A percentile compares a stretch with the other conserved stretches of the same genome.
Conservation (phyloP, 768 basidiomycete genomes). For the Kwoniella shandongensis region DNA sequence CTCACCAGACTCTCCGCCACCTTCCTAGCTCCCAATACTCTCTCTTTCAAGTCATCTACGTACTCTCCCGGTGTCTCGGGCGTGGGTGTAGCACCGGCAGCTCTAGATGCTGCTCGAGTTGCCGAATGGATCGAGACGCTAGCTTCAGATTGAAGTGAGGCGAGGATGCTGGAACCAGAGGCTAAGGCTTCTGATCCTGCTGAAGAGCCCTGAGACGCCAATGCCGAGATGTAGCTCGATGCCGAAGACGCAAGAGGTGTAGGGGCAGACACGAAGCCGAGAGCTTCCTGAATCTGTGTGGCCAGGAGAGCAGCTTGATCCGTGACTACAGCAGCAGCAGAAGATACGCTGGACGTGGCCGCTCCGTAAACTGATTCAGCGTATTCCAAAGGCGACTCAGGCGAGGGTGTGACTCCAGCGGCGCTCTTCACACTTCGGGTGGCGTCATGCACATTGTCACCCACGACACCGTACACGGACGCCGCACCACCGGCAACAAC, state of each 20-base stretch:
- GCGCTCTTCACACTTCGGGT: slow-evolving; percentile 11
- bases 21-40: slow-evolving; percentile 8
- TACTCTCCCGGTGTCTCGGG: slow-evolving; percentile 26
- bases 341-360: slow-evolving; percentile 25
- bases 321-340: slow-evolving; percentile 11
- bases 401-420: slow-evolving; percentile 30
- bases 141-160: slow-evolving; percentile 9
- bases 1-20: slow-evolving; percentile 21
- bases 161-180: slow-evolving; percentile 24
- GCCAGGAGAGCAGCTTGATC: slow-evolving; percentile 24
- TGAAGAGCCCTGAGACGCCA: slow-evolving; percentile 23
- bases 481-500: slow-evolving; percentile 22
- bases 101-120: slow-evolving; percentile 17
- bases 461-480: slow-evolving; percentile 23
- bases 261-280: slow-evolving; percentile 18
- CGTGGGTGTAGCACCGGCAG: slow-evolving; percentile 22
- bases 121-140: slow-evolving; percentile 13
- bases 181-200: slow-evolving; percentile 23
- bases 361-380: slow-evolving; percentile 24
- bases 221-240: slow-evolving; percentile 35
- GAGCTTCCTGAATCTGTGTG: slow-evolving; percentile 24
- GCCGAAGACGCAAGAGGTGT: slow-evolving; percentile 29
- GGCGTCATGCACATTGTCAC: slow-evolving; percentile 13
- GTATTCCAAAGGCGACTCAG: slow-evolving; percentile 25
- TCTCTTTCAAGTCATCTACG: slow-evolving; percentile 9